Conservation (phyloP, 805 yeast species). For the Allodekkera sacchari region DNA sequence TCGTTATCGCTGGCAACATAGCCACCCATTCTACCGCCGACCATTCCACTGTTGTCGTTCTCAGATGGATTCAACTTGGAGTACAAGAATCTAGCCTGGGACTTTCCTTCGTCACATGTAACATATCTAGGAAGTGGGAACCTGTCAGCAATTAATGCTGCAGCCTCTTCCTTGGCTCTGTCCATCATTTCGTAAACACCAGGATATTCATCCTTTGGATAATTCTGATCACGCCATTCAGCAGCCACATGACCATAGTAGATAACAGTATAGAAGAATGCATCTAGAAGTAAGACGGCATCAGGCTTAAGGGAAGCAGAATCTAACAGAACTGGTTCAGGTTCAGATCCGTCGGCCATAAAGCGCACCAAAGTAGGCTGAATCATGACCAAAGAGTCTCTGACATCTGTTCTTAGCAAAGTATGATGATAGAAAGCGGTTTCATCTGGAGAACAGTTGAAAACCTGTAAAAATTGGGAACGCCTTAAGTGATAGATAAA, state of each 20-base stretch:
- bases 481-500: conserved; percentile 93
- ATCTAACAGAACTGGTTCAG: conserved; percentile 87
- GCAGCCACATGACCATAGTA: conserved; percentile 94
- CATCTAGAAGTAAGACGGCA: conserved; percentile 79
- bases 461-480: conserved; percentile 91
- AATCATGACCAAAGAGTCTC: conserved; percentile 90
- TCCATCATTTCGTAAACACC: conserved; percentile 81
- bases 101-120: conserved; percentile 96
- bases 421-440: conserved; percentile 95
- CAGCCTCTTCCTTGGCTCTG: conserved; percentile 88
- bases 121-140: conserved; percentile 97
- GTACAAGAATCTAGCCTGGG: conserved; percentile 94
- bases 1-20: conserved; percentile 34
- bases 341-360: conserved; percentile 69
- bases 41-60: conserved; percentile 37
- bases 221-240: conserved; percentile 92
- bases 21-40: conserved; percentile 42
- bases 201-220: conserved; percentile 86
- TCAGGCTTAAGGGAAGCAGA: conserved; percentile 89
- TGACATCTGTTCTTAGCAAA: conserved; percentile 82
- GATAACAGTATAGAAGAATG: conserved; percentile 92
- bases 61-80: conserved; percentile 94
- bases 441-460: conserved; percentile 98
- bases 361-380: conserved; percentile 93
- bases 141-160: conserved; percentile 81